phyloP scores from a whole-genome alignment of 2,329 filamentous ascomycete species.

The Nemania abortiva region DNA sequence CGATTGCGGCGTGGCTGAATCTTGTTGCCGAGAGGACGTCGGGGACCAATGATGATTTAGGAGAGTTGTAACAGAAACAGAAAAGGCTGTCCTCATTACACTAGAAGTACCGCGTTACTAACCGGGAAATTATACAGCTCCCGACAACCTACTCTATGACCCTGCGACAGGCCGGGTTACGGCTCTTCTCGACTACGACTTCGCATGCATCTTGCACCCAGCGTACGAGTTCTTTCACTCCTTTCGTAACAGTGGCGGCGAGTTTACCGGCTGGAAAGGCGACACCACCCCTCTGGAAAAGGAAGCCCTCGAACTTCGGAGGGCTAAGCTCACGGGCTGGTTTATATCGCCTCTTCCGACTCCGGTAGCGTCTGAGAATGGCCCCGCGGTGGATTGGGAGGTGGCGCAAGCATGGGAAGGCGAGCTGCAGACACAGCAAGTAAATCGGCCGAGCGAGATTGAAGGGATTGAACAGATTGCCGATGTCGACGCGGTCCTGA shows the following conservation, averaged over 20 bases:
- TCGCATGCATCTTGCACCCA: constrained; percentile 15
- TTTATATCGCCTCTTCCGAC: constrained; percentile 16
- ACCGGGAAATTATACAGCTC: constrained; percentile 22
- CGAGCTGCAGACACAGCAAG: constrained; percentile 13
- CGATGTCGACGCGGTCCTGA: constrained; percentile 22
- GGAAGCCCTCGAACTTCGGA: constrained; percentile 5
- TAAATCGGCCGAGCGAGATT: constrained; percentile 12
- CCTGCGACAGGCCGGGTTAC: constrained; percentile 21
- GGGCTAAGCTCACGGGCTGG: constrained; percentile 13
- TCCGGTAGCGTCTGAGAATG: not conserved
- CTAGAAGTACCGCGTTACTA: too few species aligned
- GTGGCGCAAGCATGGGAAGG: constrained; percentile 24
- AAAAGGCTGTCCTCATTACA: too few species aligned
- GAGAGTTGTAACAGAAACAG: too few species aligned
- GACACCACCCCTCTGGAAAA: constrained; percentile 1
- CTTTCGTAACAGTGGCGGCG: constrained; percentile 9
- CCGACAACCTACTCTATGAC: constrained; percentile 24
- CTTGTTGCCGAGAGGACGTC: too few species aligned
- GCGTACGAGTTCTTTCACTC: constrained; percentile 25
- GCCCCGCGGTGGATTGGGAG: constrained; percentile 18
- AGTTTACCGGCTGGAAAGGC: constrained; percentile 12
- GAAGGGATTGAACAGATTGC: constrained; percentile 22
- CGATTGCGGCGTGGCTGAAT: too few species aligned
- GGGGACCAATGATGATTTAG: too few species aligned
- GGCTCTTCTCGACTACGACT: constrained; percentile 30